A percentile compares a stretch with the other conserved stretches of the same genome.
Conservation (phyloP, 169 alveolate species). For the Plasmodium malariae region DNA sequence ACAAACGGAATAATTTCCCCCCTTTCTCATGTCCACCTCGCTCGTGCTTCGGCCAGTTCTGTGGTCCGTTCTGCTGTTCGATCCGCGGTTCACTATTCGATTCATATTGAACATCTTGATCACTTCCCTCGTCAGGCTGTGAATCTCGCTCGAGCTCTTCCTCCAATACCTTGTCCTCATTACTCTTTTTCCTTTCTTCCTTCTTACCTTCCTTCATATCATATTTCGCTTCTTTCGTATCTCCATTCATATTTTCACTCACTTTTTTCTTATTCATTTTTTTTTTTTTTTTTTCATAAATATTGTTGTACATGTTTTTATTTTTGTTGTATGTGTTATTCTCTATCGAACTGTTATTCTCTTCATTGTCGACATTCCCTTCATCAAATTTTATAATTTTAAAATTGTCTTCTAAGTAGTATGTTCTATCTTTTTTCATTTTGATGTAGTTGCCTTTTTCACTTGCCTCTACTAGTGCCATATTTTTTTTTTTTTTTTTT, state of each 20-base stretch:
- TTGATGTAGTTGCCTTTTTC: neutral
- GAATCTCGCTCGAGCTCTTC: neutral
- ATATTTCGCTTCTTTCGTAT: neutral
- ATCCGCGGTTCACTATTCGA: neutral
- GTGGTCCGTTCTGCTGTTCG: neutral
- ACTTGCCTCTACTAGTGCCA: neutral
- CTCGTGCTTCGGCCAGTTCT: neutral
- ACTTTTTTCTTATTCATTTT: slow-evolving; percentile 12
- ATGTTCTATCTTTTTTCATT: neutral
- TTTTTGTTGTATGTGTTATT: neutral
- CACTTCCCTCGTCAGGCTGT: no score
- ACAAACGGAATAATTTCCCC: no score
- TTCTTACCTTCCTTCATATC: neutral
- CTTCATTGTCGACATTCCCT: slow-evolving; percentile 5
- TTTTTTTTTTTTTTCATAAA: slow-evolving; percentile 14
- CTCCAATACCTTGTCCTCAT: neutral
- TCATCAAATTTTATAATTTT: slow-evolving; percentile 9
- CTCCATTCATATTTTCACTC: neutral
- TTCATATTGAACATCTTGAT: neutral
- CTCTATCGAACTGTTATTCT: neutral
- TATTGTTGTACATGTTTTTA: neutral
- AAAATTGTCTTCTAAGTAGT: neutral
- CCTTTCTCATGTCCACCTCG: neutral
- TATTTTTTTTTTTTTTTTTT: neutral
- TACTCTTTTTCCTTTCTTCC: neutral